Percentiles rank a stretch among this genome's conserved stretches.
Conservation (phyloP, 1,139 yeast species). For the Zhuliangozyma parablackwelliae region DNA sequence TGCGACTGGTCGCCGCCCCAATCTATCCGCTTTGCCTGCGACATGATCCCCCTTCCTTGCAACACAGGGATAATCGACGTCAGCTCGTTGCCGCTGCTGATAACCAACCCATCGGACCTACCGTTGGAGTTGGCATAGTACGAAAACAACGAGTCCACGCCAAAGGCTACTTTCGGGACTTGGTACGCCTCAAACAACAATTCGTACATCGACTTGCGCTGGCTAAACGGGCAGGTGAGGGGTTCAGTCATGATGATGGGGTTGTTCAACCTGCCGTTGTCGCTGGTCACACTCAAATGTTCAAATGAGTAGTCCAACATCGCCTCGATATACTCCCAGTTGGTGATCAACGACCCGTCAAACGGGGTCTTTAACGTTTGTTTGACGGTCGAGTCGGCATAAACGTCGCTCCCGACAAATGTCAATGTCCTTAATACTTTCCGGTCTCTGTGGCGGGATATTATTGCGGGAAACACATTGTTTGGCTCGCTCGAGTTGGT, state of each 20-base stretch:
- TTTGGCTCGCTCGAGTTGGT: constrained; percentile 52
- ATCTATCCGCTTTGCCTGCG: constrained; percentile 75
- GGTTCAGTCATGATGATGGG: constrained; percentile 84
- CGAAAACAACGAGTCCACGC: constrained; percentile 78
- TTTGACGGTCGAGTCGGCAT: constrained; percentile 63
- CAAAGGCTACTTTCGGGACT: constrained; percentile 71
- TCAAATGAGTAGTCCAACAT: constrained; percentile 80
- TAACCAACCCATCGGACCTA: constrained; percentile 57
- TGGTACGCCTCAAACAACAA: constrained; percentile 75
- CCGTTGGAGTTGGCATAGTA: constrained; percentile 49
- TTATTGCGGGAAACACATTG: constrained; percentile 62
- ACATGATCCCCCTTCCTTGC: constrained; percentile 58
- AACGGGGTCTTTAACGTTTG: constrained; percentile 74
- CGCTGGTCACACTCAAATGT: constrained; percentile 64
- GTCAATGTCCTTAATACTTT: constrained; percentile 61
- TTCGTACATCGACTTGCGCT: constrained; percentile 73
- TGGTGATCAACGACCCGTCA: constrained; percentile 81
- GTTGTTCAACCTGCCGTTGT: constrained; percentile 54
- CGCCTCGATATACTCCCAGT: constrained; percentile 88
- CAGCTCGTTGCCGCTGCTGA: constrained; percentile 79
- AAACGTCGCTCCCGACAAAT: constrained; percentile 79
- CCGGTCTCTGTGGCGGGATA: constrained; percentile 77
- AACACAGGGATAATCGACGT: constrained; percentile 81
- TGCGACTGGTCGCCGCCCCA: constrained; percentile 87
- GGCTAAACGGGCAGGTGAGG: constrained; percentile 64